Base-by-base conservation (phyloP, 805 yeast species). In the Metschnikowia aberdeeniae region DNA sequence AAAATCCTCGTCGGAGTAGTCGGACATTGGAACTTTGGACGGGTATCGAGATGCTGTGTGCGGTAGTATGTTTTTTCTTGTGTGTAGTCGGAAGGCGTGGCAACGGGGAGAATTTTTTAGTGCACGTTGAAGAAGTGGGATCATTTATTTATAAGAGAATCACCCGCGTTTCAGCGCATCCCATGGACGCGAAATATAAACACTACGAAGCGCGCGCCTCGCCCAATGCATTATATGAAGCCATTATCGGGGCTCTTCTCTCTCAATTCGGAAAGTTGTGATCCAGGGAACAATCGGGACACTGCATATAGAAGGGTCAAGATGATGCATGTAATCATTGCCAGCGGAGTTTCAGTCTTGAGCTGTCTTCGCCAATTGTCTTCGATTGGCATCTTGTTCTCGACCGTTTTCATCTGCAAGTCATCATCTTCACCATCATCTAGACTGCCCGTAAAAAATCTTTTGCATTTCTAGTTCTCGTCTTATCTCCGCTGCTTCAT, bases 1-100 rank as follows among this genome's bases (percentile, higher is more conserved):
- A 12, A 20, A 46, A 34, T 44, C 49, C 14, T 43, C 47, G 14
- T 51, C 54, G 11, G 52, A 44, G 34, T 44, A 49, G 40, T 49
- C 53, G 11, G 53, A 47, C 51, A 46, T 51, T 17, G 13, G 43
- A 11, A 33, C 19, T 29, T 30, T 7, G 9, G 34, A 37, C 17
- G 13, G 12, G 27, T 37, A 29, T 37, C 40, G 14, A 6, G 26
- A 22, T 22, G 26, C 8, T 22, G 26, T 22, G 26, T 22, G 26
- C 26, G 1, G 26, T 3, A 22, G 26, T 19, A 29, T 29, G 13
- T 29, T 2, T 29, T 11, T 11, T 29, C 5, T 29, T 5, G 31
- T 2, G 12, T 12, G 31, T n/a, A 12, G 10, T 19, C 26, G 34
- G 5, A 30, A 10, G 5, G 12, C 7, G 24, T 10, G 24, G 14